phyloP scores from a whole-genome alignment of 441 rosid genomes.

The Pelargonium fulgidum region DNA sequence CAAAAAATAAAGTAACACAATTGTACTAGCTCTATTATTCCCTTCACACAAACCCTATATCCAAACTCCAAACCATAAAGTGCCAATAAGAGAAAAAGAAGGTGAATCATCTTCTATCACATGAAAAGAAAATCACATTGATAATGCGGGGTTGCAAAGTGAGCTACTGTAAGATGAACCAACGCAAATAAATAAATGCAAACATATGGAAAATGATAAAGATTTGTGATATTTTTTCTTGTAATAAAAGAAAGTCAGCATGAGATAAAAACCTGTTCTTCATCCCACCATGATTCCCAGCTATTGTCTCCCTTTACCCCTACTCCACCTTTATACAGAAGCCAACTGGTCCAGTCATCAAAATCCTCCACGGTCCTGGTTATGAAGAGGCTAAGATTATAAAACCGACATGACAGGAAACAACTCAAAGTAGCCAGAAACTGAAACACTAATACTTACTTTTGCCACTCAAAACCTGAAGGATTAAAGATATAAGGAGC shows the following conservation, averaged over 20 bases:
- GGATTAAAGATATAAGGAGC: slow-evolving; percentile 99
- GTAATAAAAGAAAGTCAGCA: background rate
- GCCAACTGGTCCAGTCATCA: slow-evolving; percentile 99
- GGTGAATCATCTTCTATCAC: too few species aligned
- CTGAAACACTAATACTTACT: slow-evolving; percentile 43
- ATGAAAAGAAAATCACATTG: background rate
- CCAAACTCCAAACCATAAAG: background rate
- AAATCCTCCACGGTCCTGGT: slow-evolving; percentile 93
- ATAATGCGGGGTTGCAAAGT: background rate
- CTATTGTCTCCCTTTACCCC: slow-evolving; percentile 99
- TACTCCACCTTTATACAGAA: slow-evolving; percentile 96
- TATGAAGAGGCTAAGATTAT: background rate
- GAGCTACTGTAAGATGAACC: background rate
- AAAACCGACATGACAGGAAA: background rate
- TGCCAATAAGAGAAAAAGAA: background rate
- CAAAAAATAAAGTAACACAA: background rate
- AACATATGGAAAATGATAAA: too few species aligned
- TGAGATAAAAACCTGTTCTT: slow-evolving; percentile 62
- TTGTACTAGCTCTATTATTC: background rate
- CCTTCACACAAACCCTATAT: background rate
- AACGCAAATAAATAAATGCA: background rate
- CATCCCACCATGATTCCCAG: slow-evolving; percentile 99
- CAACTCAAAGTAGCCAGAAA: background rate
- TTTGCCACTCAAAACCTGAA: slow-evolving; percentile 99
- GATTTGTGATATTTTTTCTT: background rate